Conservation (phyloP, 2,329 filamentous ascomycete species). For the Tolypocladium album region DNA sequence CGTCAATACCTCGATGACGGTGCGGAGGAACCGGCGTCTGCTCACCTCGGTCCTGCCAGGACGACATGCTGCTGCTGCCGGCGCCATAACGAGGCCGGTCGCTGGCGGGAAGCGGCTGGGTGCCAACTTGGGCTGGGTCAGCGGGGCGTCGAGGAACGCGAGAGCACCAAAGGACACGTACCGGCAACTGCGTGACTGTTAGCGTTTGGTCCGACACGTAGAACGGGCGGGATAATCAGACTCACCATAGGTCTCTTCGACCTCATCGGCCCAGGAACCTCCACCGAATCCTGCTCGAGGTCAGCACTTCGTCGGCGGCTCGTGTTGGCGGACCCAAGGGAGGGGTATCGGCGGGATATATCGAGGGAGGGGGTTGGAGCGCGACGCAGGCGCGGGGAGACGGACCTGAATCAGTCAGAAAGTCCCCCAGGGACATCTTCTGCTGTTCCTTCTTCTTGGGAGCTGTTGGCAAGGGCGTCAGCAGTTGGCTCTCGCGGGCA, state of each 20-base stretch:
- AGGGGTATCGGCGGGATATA: conserved; percentile 8
- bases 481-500: conserved; percentile 4
- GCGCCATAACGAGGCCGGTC: conserved; percentile 30
- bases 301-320: conserved; percentile 12
- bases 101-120: conserved; percentile 43
- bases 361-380: conserved; percentile 10
- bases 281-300: conserved; percentile 37
- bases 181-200: conserved; percentile 22
- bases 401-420: conserved; percentile 86
- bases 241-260: conserved; percentile 81
- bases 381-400: conserved; percentile 13
- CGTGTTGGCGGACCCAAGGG: conserved; percentile 5
- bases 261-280: conserved; percentile 96
- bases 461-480: conserved; percentile 40
- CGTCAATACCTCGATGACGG: conserved; percentile 9
- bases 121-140: conserved; percentile 26
- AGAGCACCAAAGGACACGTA: conserved; percentile 13
- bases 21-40: not conserved
- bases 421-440: conserved; percentile 97
- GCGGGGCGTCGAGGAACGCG: conserved; percentile 2
- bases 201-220: conserved; percentile 10
- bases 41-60: conserved; percentile 35
- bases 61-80: conserved; percentile 19
- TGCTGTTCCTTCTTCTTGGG: conserved; percentile 87
- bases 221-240: conserved; percentile 9